Conservation (phyloP, 345 rosid species). For the Arabidopsis suecica region DNA sequence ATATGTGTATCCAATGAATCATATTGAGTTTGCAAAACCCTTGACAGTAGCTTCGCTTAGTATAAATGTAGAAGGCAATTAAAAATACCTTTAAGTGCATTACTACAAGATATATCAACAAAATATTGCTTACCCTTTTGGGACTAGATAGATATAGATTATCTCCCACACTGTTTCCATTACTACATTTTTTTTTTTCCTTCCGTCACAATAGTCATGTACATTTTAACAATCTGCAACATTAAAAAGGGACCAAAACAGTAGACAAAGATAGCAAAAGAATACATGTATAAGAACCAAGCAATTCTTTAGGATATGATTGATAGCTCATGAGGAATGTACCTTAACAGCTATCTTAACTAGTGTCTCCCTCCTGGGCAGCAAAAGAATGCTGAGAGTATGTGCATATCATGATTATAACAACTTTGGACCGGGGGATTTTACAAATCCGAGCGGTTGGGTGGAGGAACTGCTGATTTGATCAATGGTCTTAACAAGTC, state of each 20-base stretch:
- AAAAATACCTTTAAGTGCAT: slow-evolving; percentile 14
- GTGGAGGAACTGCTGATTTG: slow-evolving; percentile 63
- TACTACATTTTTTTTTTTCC: slow-evolving; percentile 24
- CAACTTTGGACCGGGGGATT: slow-evolving; percentile 24
- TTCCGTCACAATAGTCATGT: slow-evolving; percentile 43
- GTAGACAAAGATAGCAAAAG: not conserved
- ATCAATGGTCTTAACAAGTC: slow-evolving; percentile 78
- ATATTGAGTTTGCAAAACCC: slow-evolving; percentile 23
- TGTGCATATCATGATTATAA: slow-evolving; percentile 58
- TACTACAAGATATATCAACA: slow-evolving; percentile 28
- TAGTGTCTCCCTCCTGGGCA: slow-evolving; percentile 50
- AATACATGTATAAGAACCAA: slow-evolving; percentile 13
- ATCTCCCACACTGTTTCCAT: slow-evolving; percentile 27
- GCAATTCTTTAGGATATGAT: not conserved
- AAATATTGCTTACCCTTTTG: slow-evolving; percentile 33
- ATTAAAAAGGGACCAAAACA: not conserved
- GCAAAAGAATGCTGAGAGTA: slow-evolving; percentile 61
- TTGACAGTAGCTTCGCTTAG: not conserved
- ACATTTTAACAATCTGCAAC: slow-evolving; percentile 39
- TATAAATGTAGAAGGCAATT: slow-evolving; percentile 26
- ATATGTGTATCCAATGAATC: slow-evolving; percentile 9
- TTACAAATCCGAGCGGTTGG: slow-evolving; percentile 61
- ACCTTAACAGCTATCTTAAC: slow-evolving; percentile 56
- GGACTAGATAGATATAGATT: slow-evolving; percentile 20
- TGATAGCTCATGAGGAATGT: slow-evolving; percentile 31